phyloP scores from a whole-genome alignment of 202 grass and related monocot genomes.

The Cymbopogon flexuosus region DNA sequence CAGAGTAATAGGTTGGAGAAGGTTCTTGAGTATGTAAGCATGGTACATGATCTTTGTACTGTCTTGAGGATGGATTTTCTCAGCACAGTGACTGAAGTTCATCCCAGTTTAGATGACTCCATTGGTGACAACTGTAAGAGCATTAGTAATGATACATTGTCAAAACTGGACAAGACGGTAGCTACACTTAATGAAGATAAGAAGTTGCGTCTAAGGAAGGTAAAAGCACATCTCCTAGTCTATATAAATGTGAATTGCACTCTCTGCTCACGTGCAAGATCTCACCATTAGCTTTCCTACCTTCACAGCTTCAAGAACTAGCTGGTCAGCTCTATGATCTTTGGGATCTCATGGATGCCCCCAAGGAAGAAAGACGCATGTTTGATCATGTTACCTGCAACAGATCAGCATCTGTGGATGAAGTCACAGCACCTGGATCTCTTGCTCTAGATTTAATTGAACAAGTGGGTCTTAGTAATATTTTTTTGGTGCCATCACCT shows the following conservation, averaged over 20 bases:
- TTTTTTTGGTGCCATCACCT: conserved; percentile 22
- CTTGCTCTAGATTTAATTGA: conserved; percentile 95
- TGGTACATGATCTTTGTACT: conserved; percentile 81
- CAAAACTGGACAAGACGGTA: conserved; percentile 77
- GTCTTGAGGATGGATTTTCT: conserved; percentile 88
- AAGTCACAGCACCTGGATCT: conserved; percentile 76
- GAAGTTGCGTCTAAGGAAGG: conserved; percentile 70
- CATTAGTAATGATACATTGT: conserved; percentile 83
- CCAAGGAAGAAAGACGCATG: conserved; percentile 67
- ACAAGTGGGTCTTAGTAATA: conserved; percentile 51
- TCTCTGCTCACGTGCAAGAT: not conserved
- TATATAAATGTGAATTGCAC: not conserved
- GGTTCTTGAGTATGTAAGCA: conserved; percentile 83
- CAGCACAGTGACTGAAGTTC: conserved; percentile 82
- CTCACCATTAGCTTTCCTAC: conserved; percentile 3
- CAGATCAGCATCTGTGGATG: conserved; percentile 72
- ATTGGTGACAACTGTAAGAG: conserved; percentile 65
- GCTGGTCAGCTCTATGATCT: conserved; percentile 88
- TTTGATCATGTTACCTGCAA: conserved; percentile 96
- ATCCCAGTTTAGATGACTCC: conserved; percentile 75
- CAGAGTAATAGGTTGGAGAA: conserved; percentile 89
- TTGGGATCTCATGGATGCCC: conserved; percentile 99
- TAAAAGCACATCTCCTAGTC: conserved; percentile 22
- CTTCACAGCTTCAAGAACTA: conserved; percentile 90
- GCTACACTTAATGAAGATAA: conserved; percentile 86